Conservation (phyloP, 331 rosid species). For the Rosa hybrid region DNA sequence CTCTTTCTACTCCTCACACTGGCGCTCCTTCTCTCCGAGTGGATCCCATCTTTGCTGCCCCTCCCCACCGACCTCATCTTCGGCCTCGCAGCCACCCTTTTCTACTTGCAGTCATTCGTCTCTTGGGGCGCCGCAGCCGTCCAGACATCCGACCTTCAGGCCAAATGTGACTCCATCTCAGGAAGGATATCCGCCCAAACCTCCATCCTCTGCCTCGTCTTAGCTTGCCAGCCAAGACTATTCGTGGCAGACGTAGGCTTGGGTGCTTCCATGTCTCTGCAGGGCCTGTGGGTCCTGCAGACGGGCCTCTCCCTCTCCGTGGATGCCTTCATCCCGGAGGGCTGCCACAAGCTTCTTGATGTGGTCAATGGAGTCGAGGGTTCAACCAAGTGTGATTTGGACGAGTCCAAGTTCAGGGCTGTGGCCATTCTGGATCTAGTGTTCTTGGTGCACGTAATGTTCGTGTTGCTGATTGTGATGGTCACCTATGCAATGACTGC, state of each 20-base stretch:
- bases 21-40: constrained; percentile 62
- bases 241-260: constrained; percentile 71
- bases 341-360: constrained; percentile 82
- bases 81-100: constrained; percentile 59
- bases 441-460: constrained; percentile 57
- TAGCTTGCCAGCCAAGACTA: constrained; percentile 64
- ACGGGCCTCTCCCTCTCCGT: constrained; percentile 82
- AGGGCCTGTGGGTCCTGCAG: constrained; percentile 80
- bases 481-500: constrained; percentile 52
- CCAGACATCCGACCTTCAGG: constrained; percentile 72
- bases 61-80: constrained; percentile 65
- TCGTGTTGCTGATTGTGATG: constrained; percentile 56
- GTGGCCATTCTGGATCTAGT: constrained; percentile 76
- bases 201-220: constrained; percentile 47
- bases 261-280: constrained; percentile 59
- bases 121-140: constrained; percentile 53
- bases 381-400: constrained; percentile 85
- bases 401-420: constrained; percentile 79
- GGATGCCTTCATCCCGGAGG: constrained; percentile 86
- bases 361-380: constrained; percentile 75
- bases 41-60: constrained; percentile 44
- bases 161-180: constrained; percentile 70
- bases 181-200: constrained; percentile 49
- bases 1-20: constrained; percentile 67
- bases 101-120: constrained; percentile 60